Evolutionary conservation across 164 flowering plant species (phyloP), one percentile per base, ranked within the genome.

Genomic region (Nymphaea thermarum): DNA sequence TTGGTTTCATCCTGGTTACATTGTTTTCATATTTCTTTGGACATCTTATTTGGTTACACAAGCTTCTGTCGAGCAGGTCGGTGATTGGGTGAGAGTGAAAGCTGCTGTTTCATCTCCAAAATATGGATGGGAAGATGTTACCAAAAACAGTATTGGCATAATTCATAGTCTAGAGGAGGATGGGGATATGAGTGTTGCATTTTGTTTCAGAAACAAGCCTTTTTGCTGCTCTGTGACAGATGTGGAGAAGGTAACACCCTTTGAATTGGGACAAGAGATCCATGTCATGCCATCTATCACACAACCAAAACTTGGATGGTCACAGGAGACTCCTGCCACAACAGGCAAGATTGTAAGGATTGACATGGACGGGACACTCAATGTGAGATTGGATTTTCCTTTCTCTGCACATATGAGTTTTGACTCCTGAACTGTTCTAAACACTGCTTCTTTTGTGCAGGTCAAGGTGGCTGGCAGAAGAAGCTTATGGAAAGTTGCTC

Each of bases 301-400:
- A 66, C 96, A 88, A 76, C 99, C 99, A 45, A 87, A 96, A 65
- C 96, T 94, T 67, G 99, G 99, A 66, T 94, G 99, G 99, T 90
- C 99, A 71, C 80, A 84, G 74, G 96, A 94, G 82, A 81, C 86
- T 73, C 85, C 93, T 0, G 98, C 98, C 36, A 85, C 96, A 43
- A 82, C 84, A 72, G 99, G 99, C 67, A 94, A 87, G 79, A 82
- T 94, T 45, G 79, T 73, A 59, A 87, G 90, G 78, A 88, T 94
- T 47, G 98, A 94, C 85, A 90, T 90, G 99, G 96, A 94, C 81
- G 98, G 98, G 5, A 82, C 96, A 69, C 78, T 94, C 63, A 91
- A 88, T 82, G 99, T 94, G 81, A 88, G 95, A 59, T 64, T 63
- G 36, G 16, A 36, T 67, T 5, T 6, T 42, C 60, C 16, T 55